A percentile compares a stretch with the other conserved stretches of the same genome.
Conservation (phyloP, 2,329 filamentous ascomycete genomes). For the Helotiales sp. region DNA sequence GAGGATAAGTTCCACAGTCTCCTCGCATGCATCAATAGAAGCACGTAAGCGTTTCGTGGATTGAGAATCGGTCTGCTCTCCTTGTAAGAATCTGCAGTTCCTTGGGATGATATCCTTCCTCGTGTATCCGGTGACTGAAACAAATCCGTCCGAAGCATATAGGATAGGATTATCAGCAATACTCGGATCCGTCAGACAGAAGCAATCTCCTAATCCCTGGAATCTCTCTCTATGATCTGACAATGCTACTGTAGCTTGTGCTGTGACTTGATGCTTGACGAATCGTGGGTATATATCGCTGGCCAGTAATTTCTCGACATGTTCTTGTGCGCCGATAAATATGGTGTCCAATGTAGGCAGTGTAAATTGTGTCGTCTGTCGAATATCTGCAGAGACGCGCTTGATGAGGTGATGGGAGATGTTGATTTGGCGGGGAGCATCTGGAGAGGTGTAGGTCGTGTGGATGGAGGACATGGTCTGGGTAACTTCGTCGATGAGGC, state of each 20-base stretch:
- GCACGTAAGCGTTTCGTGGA: conserved; percentile 43
- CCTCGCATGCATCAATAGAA: conserved; percentile 43
- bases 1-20: conserved; percentile 50
- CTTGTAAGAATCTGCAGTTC: conserved; percentile 53
- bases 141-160: conserved; percentile 51
- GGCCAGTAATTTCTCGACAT: conserved; percentile 46
- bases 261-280: conserved; percentile 51
- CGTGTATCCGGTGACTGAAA: conserved; percentile 50
- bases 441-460: conserved; percentile 41
- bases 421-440: conserved; percentile 33
- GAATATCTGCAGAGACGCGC: conserved; percentile 23
- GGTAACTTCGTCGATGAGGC: conserved; percentile 45
- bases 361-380: conserved; percentile 27
- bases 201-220: conserved; percentile 57
- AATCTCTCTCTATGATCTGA: conserved; percentile 43
- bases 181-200: conserved; percentile 55
- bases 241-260: conserved; percentile 46
- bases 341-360: conserved; percentile 33
- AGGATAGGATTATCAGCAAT: conserved; percentile 51
- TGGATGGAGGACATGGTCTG: conserved; percentile 47
- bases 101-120: conserved; percentile 48
- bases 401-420: conserved; percentile 22
- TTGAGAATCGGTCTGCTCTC: conserved; percentile 44
- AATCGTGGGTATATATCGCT: conserved; percentile 52
- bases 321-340: conserved; percentile 41